Conservation (phyloP, 768 basidiomycete species). For the Suillus placidus region DNA sequence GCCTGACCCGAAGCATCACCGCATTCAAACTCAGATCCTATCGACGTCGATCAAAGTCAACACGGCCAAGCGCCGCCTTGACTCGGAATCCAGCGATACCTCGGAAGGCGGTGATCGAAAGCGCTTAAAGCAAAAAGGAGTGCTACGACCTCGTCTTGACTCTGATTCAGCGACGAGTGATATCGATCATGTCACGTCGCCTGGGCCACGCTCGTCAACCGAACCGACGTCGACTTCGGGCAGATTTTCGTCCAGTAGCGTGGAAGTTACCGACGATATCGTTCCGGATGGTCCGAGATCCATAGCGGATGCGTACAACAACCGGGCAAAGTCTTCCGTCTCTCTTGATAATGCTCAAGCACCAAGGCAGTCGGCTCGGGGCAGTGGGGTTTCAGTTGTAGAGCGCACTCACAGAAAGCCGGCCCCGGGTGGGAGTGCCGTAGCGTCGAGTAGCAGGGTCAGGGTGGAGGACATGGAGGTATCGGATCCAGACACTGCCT, state of each 20-base stretch:
- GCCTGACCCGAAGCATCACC: neutral
- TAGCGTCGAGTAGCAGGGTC: slow-evolving; percentile 8
- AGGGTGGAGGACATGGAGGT: neutral
- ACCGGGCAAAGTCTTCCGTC: neutral
- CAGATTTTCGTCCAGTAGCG: neutral
- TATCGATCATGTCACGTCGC: neutral
- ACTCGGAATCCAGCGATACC: neutral
- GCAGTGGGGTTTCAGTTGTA: neutral
- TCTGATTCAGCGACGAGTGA: slow-evolving; percentile 1
- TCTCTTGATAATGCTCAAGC: neutral
- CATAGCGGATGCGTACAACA: neutral
- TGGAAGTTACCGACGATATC: neutral
- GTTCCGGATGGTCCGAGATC: neutral
- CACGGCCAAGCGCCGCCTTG: neutral
- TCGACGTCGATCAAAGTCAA: neutral
- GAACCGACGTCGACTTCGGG: neutral
- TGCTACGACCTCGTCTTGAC: neutral
- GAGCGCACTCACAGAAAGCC: neutral
- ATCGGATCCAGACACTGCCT: neutral
- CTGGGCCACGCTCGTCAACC: neutral
- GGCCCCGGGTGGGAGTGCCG: neutral
- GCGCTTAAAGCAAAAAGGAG: neutral
- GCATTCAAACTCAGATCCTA: neutral
- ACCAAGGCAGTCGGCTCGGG: neutral
- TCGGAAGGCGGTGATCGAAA: neutral